phyloP scores from a whole-genome alignment of 441 rosid genomes.

The Kokia cookei region DNA sequence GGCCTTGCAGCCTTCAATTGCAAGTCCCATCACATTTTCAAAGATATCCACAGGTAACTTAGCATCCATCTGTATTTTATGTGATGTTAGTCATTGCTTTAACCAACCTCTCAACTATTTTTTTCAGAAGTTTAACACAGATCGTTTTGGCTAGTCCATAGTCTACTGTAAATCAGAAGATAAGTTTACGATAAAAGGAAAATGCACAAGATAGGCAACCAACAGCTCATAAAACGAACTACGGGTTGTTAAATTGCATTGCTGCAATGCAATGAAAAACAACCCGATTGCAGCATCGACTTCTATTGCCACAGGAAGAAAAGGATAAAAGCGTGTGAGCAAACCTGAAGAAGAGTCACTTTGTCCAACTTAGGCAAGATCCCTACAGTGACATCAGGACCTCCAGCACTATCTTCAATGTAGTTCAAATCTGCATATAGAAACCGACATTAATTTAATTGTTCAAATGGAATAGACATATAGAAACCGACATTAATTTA shows the following conservation, averaged over 20 bases:
- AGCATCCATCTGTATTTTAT: constrained; percentile 65
- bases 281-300: neutral
- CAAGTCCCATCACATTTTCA: constrained; percentile 85
- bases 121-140: neutral
- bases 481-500: neutral
- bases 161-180: neutral
- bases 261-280: neutral
- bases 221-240: neutral
- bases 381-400: constrained; percentile 87
- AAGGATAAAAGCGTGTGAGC: neutral
- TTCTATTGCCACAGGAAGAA: neutral
- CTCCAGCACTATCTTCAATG: constrained; percentile 94
- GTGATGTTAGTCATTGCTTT: neutral
- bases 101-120: neutral
- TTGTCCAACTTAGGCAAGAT: constrained; percentile 76
- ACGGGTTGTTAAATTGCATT: neutral
- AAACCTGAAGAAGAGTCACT: constrained; percentile 63
- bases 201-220: neutral
- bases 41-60: constrained; percentile 67
- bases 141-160: neutral
- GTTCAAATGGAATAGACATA: neutral
- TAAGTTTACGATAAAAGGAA: neutral
- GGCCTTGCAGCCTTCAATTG: constrained; percentile 87
- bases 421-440: constrained; percentile 62
- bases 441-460: neutral